Base-by-base conservation (phyloP, 306 rosid genomes). In the Vigna mungo region DNA sequence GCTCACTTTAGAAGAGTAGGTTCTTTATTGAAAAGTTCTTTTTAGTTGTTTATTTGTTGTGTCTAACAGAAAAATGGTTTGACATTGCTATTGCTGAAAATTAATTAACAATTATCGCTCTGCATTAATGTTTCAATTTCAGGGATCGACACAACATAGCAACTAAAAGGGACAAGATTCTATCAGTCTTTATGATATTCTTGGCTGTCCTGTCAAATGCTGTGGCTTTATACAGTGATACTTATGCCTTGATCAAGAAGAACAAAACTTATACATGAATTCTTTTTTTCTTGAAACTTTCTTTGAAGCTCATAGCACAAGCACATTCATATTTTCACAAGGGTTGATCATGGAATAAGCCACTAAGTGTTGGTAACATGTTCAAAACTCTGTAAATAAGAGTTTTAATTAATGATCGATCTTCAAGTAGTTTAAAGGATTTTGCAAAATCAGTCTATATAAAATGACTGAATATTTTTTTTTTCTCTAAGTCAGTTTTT, bases 191-290 rank as follows among this genome's bases (percentile, higher is more conserved):
- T 46, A 93, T 93, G 98, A 87, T 93, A 67, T 87, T 84, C 36
- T 83, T 93, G 47, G 93, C 97, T 23, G 93, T 93, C 46, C 83
- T 93, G 84, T 93, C 98, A 39, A 93, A 82, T 41, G 72, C 55
- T 36, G 85, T 93, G 82, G 98, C 98, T 65, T 88, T 93, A 78
- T 93, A 88, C 39, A 89, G 98, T 39, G 92, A 93, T 82, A 92
- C 97, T 76, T 84, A 85, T 86, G 83, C 90, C 51, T 80, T 91
- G 86, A 81, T 89, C 74, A 91, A 87, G 84, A 93, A 68, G 75
- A 90, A 81, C 25, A 17, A 80, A 56, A 49, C 86, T 11, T 52
- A 64, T 16, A 2, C 71, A 48, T 46, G 77, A 60, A 52, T 75
- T 85, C 80, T 80, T 71, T 4, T 34, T 9, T 72, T 58, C 59